These are phyloP conservation scores for Paulownia fortunei DNA, from an alignment of 257 asterid genomes.

Conservation along the genomic window DNA sequence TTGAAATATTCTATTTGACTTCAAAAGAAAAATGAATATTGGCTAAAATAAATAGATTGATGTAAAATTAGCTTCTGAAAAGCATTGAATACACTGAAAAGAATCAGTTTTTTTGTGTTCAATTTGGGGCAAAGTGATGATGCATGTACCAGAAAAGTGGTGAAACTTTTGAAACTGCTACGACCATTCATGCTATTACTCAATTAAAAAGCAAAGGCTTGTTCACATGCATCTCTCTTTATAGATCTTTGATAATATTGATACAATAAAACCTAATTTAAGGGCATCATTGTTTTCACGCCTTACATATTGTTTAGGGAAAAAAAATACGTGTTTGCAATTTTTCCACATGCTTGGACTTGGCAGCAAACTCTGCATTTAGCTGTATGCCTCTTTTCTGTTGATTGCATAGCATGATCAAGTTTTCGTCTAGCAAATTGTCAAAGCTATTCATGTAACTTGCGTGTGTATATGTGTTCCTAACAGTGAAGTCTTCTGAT, in stretches of 20 bases:
- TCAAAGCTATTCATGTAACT: neutral
- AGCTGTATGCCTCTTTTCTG: neutral
- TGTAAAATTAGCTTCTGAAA: conserved; percentile 15
- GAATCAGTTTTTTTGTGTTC: neutral
- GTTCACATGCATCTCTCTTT: neutral
- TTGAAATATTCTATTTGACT: neutral
- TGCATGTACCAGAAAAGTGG: conserved; percentile 2
- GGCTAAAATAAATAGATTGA: neutral
- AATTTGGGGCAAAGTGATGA: conserved; percentile 23
- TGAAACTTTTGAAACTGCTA: conserved; percentile 9
- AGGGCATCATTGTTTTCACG: neutral
- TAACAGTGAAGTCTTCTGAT: too few species aligned
- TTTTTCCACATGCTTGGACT: neutral
- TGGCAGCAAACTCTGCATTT: neutral
- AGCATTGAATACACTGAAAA: neutral
- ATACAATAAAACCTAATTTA: neutral
- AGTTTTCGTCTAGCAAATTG: neutral
- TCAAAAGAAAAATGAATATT: neutral
- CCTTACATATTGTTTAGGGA: neutral
- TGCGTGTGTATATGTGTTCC: too few species aligned
- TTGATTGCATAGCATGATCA: neutral
- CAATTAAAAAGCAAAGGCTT: neutral
- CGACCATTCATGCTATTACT: neutral
- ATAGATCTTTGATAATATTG: neutral
- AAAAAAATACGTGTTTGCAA: neutral